Base-by-base conservation (phyloP, 495 filamentous ascomycete species). In the Penicillium ucsense region DNA sequence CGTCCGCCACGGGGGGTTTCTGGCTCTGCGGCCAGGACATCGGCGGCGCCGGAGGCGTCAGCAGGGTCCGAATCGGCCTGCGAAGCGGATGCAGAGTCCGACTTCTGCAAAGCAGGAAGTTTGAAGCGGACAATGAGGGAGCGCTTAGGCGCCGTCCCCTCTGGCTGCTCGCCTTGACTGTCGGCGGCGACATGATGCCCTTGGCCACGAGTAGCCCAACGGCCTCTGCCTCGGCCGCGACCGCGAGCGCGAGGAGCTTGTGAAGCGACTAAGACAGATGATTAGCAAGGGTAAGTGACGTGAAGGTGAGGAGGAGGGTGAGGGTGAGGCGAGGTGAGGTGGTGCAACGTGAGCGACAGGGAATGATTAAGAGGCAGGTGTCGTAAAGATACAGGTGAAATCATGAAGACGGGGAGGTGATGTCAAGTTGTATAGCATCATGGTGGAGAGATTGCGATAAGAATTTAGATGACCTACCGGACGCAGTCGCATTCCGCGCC, bases 101-200 rank as follows among this genome's bases (percentile, higher is more conserved):
- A 43, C 41, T 32, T 43, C 37, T 33, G 48, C n/a, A 53, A 39
- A 29, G 52, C 44, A 3, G 54, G 49, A 5, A 61, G 3, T 33
- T 44, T 54, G 6, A 62, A 47, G 9, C 42, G 57, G 43, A 62
- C 9, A 27, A 60, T 60, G 31, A 32, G 56, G 37, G 56, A 60
- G 45, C 43, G 50, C 31, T 50, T 38, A 20, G 50, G 12, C 5
- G 20, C 27, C 12, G 47, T 35, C 12, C 46, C 11, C 34, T 48
- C 38, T 20, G n/a, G 36, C 30, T 41, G 31, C 6, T 47, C 45
- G 6, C 31, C 38, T 6, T 7, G 28, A 37, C 8, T 10, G 10
- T 7, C 43, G 31, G 31, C 11, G 8, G 31, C 10, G 47, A 42
- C 12, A 53, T 45, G 30, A 50, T 51, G 3, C 53, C 48, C 10